phyloP scores from a whole-genome alignment of 805 yeast species.

The Metschnikowia koreensis region DNA sequence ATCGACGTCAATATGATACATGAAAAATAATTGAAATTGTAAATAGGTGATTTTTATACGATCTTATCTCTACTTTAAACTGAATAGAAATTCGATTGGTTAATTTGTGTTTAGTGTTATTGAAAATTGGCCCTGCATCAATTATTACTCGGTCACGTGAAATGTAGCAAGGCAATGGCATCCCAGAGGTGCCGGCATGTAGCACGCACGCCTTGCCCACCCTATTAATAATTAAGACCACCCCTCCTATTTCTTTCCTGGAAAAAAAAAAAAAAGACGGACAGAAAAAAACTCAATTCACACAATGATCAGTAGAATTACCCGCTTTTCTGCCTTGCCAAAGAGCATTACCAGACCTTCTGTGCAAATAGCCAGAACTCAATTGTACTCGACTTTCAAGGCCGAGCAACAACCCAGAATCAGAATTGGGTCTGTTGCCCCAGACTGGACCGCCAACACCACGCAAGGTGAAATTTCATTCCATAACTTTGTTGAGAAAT shows the following conservation, averaged over 20 bases:
- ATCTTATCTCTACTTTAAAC: not conserved
- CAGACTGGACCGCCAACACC: slow-evolving; percentile 63
- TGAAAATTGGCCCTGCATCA: too few species aligned
- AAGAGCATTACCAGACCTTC: slow-evolving; percentile 14
- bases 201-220: not conserved
- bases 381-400: slow-evolving; percentile 26
- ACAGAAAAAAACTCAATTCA: not conserved
- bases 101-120: too few species aligned
- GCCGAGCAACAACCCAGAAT: slow-evolving; percentile 43
- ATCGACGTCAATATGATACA: slow-evolving; percentile 62
- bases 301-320: slow-evolving; percentile 16
- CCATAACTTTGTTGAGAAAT: slow-evolving; percentile 59
- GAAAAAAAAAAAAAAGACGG: too few species aligned
- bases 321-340: slow-evolving; percentile 13
- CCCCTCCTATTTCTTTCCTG: not conserved
- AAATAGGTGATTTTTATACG: not conserved
- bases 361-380: slow-evolving; percentile 10
- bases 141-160: slow-evolving; percentile 6
- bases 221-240: not conserved
- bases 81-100: not conserved
- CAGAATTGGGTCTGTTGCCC: slow-evolving; percentile 62
- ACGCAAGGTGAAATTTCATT: slow-evolving; percentile 62
- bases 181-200: not conserved
- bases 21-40: slow-evolving; percentile 11
- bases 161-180: not conserved